Conservation (phyloP, 2,329 filamentous ascomycete genomes). For the Nothopassalora personata region DNA sequence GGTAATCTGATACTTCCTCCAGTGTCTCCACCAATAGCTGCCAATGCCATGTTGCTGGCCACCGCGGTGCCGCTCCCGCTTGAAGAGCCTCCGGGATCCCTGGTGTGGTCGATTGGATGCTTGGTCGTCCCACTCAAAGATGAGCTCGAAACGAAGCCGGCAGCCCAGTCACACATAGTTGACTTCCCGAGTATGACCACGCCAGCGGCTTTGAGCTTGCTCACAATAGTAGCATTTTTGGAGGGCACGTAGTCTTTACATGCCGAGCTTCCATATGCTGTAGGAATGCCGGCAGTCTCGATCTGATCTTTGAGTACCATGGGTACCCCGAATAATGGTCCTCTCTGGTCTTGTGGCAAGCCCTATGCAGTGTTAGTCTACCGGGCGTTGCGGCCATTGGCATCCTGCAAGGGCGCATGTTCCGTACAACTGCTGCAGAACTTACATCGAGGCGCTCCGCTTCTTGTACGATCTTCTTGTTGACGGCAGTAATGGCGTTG, state of each 20-base stretch:
- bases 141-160: slow-evolving; percentile 20
- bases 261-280: slow-evolving; percentile 18
- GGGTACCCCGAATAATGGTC: slow-evolving; percentile 21
- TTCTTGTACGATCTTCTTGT: slow-evolving; percentile 15
- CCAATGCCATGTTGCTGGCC: slow-evolving; percentile 23
- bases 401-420: too few relatives aligned
- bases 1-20: slow-evolving; percentile 26
- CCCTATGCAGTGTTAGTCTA: not conserved
- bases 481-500: slow-evolving; percentile 21
- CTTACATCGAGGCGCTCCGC: slow-evolving; percentile 18
- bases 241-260: slow-evolving; percentile 19
- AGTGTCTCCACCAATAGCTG: slow-evolving; percentile 28
- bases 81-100: slow-evolving; percentile 29
- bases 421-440: not conserved
- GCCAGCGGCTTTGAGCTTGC: slow-evolving; percentile 20
- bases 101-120: slow-evolving; percentile 21
- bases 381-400: too few relatives aligned
- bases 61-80: slow-evolving; percentile 28
- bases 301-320: slow-evolving; percentile 27
- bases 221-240: slow-evolving; percentile 19
- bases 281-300: slow-evolving; percentile 19
- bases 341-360: slow-evolving; percentile 11
- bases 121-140: slow-evolving; percentile 22
- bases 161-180: slow-evolving; percentile 23
- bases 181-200: slow-evolving; percentile 23